A percentile compares a stretch with the other conserved stretches of the same genome.
Evolutionary conservation across 2,329 filamentous ascomycete genomes (phyloP).

Genomic region (Penicillium nordicum): DNA sequence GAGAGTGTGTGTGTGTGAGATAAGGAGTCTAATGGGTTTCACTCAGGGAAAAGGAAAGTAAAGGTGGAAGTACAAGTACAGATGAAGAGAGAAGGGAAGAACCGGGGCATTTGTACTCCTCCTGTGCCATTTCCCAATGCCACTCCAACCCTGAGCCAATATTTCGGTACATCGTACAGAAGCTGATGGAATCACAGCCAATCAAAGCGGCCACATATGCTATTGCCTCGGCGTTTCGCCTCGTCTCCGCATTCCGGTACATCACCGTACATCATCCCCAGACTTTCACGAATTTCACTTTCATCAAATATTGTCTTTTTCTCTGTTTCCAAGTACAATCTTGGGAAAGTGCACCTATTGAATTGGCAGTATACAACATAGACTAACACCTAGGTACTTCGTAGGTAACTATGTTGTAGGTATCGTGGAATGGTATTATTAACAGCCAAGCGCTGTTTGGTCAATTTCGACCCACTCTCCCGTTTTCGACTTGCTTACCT

Average conservation of each 20-base stretch:
- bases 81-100: slow-evolving; percentile 9
- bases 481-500: slow-evolving; percentile 11
- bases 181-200: slow-evolving; percentile 15
- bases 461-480: slow-evolving; percentile 1
- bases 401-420: neutral
- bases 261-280: neutral
- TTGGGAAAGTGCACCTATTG: neutral
- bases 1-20: neutral
- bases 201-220: slow-evolving; percentile 13
- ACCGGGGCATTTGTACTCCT: slow-evolving; percentile 12
- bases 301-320: neutral
- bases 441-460: slow-evolving; percentile 26
- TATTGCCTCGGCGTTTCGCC: slow-evolving; percentile 14
- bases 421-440: slow-evolving; percentile 16
- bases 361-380: neutral
- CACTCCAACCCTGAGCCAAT: neutral
- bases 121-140: neutral
- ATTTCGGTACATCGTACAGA: slow-evolving; percentile 7
- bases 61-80: slow-evolving; percentile 7
- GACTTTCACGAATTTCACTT: neutral
- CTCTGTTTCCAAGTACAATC: too few relatives aligned
- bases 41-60: slow-evolving; percentile 3
- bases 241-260: slow-evolving; percentile 12
- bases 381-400: too few relatives aligned
- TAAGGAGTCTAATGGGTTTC: neutral